Percentiles rank a stretch among this genome's conserved stretches.
phyloP scores from a whole-genome alignment of 805 yeast species.

The Candida rishiriensis region DNA sequence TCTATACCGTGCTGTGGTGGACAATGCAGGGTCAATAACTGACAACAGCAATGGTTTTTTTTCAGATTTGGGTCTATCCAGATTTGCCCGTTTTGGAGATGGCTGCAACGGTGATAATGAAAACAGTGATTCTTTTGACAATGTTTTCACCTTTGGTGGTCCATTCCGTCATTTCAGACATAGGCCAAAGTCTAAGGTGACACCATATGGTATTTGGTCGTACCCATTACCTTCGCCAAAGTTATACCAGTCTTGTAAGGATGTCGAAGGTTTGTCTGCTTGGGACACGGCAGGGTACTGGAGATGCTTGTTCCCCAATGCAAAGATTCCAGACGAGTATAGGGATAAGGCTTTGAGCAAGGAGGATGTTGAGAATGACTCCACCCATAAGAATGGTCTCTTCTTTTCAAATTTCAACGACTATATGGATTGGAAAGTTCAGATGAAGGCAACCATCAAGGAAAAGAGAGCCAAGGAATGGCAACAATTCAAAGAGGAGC shows the following conservation, averaged over 20 bases:
- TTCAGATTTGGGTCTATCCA: too few relatives aligned
- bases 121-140: neutral
- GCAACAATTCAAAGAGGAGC: conserved; percentile 20
- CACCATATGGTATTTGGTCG: conserved; percentile 20
- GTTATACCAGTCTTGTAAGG: conserved; percentile 60
- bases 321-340: conserved; percentile 30
- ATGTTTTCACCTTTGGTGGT: conserved; percentile 1
- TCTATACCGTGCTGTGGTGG: too few relatives aligned
- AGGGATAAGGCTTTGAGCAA: conserved; percentile 37
- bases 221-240: conserved; percentile 32
- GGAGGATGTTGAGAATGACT: conserved; percentile 50
- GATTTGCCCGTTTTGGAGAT: too few relatives aligned
- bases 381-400: conserved; percentile 43
- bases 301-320: conserved; percentile 82
- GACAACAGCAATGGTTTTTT: too few relatives aligned
- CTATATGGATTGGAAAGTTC: conserved; percentile 62
- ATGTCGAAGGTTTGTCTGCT: conserved; percentile 60
- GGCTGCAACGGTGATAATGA: neutral
- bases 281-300: conserved; percentile 86
- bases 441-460: conserved; percentile 44
- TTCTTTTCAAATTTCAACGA: conserved; percentile 65
- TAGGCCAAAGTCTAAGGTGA: conserved; percentile 4
- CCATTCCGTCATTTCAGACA: conserved; percentile 2
- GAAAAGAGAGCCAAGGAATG: conserved; percentile 30
- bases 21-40: too few relatives aligned